Evolutionary conservation across 441 rosid genomes (phyloP), one percentile per base, ranked within the genome.

Genomic region (Macaranga tanarius): DNA sequence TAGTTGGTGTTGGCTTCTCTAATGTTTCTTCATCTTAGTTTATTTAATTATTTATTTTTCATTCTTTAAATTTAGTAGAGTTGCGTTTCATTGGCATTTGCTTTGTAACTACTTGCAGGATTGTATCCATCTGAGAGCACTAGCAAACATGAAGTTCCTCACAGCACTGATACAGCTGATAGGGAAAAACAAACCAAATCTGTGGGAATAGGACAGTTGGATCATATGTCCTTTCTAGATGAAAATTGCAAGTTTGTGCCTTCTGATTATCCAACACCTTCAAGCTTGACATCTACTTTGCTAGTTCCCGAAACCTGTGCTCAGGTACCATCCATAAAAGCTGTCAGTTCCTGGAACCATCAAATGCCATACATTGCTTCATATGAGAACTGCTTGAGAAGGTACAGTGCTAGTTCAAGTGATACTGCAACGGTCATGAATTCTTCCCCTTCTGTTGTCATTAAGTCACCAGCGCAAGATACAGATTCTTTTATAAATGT

Each of bases 221-320:
- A 80, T 74, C 74, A 54, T 72, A 60, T 76, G 23, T 72, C 79
- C 44, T 67, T 73, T 76, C 57, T 68, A 1, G 80, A 77, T 62
- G 70, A 81, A 76, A 74, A 52, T 71, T 52, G 77, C 17, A 75
- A 81, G 76, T 78, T 68, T 55, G 25, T 34, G 45, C 79, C 87
- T 71, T 52, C 62, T 48, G 84, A 68, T 72, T 81, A 57, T 81
- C 70, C 85, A 74, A 70, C 76, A 61, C 70, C 80, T 71, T 70
- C 86, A 22, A 60, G 76, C 71, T 68, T 76, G 19, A 80, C 65
- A 70, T 78, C 88, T 67, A 64, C 85, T 76, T 70, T 81, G 60
- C 73, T 65, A 16, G 78, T 79, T 82, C 76, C 83, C 6, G 81
- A 72, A 75, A 62, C 75, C 57, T 70, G 75, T 74, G 64, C 85